Conservation (phyloP, 768 basidiomycete genomes). For the Naganishia antarctica region DNA sequence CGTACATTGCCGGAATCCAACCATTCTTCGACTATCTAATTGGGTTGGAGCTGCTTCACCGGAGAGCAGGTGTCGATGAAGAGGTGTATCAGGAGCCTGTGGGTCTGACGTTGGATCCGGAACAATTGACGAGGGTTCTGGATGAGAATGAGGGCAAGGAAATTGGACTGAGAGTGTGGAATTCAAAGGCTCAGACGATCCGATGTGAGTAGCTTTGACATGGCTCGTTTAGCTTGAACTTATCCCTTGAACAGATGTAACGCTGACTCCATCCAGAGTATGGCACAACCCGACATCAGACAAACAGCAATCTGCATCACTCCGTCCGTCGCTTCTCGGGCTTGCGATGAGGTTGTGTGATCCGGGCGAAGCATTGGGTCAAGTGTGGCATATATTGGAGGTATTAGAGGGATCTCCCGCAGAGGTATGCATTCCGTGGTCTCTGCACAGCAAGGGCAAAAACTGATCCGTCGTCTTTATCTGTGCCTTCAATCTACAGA, state of each 20-base stretch:
- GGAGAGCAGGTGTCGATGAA: constrained; percentile 4
- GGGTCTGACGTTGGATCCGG: constrained; percentile 31
- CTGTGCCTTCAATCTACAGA: background rate
- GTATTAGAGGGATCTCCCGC: constrained; percentile 94
- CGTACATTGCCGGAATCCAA: constrained; percentile 74
- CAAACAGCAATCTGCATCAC: constrained; percentile 44
- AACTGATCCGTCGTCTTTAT: background rate
- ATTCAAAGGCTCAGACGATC: constrained; percentile 45
- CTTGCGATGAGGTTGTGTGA: constrained; percentile 89
- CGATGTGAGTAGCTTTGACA: constrained; percentile 36
- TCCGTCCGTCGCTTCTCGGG: constrained; percentile 78
- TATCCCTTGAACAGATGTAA: constrained; percentile 59
- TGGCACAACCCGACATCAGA: constrained; percentile 59
- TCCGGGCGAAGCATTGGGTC: constrained; percentile 79
- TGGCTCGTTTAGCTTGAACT: background rate
- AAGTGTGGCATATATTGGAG: constrained; percentile 97
- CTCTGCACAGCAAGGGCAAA: background rate
- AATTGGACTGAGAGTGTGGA: constrained; percentile 44
- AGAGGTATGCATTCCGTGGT: constrained; percentile 54
- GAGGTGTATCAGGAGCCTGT: constrained; percentile 26
- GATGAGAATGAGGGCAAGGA: constrained; percentile 42
- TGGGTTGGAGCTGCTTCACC: constrained; percentile 60
- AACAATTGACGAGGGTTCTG: constrained; percentile 38
- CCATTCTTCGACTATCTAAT: constrained; percentile 97
- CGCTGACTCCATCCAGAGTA: constrained; percentile 73